Conservation (phyloP, 1,139 yeast species). For the Scheffersomyces lignicola region DNA sequence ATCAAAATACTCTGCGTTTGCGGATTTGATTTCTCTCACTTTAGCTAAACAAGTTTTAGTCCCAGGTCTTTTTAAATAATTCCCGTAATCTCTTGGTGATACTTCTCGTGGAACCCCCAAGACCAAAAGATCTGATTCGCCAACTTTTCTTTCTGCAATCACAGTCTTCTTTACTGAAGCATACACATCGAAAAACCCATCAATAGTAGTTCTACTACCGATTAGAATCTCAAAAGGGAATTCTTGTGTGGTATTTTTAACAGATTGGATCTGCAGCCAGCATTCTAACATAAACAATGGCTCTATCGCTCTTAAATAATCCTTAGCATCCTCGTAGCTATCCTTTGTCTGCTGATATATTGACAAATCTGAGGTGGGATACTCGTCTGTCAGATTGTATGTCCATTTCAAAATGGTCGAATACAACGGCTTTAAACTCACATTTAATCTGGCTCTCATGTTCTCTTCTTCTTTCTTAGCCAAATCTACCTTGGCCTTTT, state of each 20-base stretch:
- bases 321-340: constrained; percentile 54
- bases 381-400: constrained; percentile 55
- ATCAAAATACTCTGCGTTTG: constrained; percentile 67
- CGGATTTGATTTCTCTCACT: constrained; percentile 66
- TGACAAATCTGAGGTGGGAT: constrained; percentile 52
- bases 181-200: constrained; percentile 85
- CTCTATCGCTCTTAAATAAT: constrained; percentile 67
- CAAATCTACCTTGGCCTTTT: constrained; percentile 23
- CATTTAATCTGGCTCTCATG: constrained; percentile 78
- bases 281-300: constrained; percentile 87
- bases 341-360: constrained; percentile 42
- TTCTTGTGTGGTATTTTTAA: constrained; percentile 64
- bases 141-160: constrained; percentile 52
- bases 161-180: constrained; percentile 64
- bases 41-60: constrained; percentile 70
- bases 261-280: constrained; percentile 86
- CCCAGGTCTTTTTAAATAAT: constrained; percentile 25
- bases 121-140: constrained; percentile 80
- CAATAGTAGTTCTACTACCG: constrained; percentile 82
- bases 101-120: constrained; percentile 37
- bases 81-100: constrained; percentile 10
- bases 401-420: constrained; percentile 75
- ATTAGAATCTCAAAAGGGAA: constrained; percentile 66
- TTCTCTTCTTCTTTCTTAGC: constrained; percentile 70
- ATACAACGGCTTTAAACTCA: constrained; percentile 77